Evolutionary conservation across 805 yeast species (phyloP).

Genomic region (Yarrowia hollandica): DNA sequence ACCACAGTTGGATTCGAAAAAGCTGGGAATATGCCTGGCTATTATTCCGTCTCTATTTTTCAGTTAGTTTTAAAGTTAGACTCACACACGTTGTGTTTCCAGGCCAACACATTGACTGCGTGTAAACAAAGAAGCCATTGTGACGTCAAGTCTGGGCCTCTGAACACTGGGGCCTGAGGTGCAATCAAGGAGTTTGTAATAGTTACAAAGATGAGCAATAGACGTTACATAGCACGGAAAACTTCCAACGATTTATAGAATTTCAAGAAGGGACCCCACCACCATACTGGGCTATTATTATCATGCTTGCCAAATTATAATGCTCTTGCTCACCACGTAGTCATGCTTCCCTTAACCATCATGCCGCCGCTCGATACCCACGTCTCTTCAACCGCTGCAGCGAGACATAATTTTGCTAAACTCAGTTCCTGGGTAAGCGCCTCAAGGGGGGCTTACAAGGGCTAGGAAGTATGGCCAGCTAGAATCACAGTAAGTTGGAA

Average conservation of each 20-base stretch:
- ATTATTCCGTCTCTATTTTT: conserved; percentile 20
- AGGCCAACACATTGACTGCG: conserved; percentile 25
- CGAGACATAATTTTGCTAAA: background rate
- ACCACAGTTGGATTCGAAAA: background rate
- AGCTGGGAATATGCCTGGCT: background rate
- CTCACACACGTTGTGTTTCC: conserved; percentile 21
- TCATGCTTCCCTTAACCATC: too few species aligned
- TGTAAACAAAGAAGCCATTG: conserved; percentile 22
- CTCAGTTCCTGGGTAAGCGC: conserved; percentile 15
- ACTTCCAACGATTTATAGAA: too few species aligned
- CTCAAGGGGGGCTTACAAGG: background rate
- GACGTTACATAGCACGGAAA: too few species aligned
- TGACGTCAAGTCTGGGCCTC: conserved; percentile 10
- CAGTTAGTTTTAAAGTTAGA: background rate
- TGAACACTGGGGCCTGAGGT: background rate
- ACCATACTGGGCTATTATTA: too few species aligned
- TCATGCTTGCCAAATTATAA: too few species aligned
- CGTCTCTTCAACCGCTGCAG: background rate
- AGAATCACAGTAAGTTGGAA: too few species aligned
- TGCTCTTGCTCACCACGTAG: too few species aligned
- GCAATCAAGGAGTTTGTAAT: background rate
- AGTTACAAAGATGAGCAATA: background rate
- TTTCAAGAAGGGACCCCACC: too few species aligned
- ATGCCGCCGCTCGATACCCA: background rate
- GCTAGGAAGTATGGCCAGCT: too few species aligned